Conservation (phyloP, 441 rosid genomes). For the Eutrema salsugineum region DNA sequence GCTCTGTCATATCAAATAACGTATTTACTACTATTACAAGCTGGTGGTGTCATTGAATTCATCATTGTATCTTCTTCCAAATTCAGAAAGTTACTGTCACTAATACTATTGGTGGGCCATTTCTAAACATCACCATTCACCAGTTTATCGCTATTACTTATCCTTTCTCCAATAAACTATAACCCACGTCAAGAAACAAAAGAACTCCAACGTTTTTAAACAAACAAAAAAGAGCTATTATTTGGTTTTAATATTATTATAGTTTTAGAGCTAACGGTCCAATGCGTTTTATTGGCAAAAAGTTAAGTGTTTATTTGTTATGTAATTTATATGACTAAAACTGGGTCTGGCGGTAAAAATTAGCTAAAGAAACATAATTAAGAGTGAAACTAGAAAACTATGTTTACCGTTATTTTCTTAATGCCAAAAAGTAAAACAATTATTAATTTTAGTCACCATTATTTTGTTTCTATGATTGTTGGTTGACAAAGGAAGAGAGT, state of each 20-base stretch:
- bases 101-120: constrained; percentile 1
- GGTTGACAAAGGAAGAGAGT: not conserved
- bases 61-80: constrained; percentile 33
- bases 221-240: not conserved
- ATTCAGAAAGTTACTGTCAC: constrained; percentile 30
- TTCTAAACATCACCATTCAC: constrained; percentile 16
- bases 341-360: not conserved
- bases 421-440: not conserved
- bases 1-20: constrained; percentile 27
- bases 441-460: not conserved
- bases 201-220: not conserved
- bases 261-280: not conserved
- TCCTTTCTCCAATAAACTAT: constrained; percentile 1
- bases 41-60: constrained; percentile 32
- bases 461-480: not conserved
- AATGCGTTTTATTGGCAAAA: not conserved
- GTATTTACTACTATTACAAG: constrained; percentile 26
- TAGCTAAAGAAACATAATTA: not conserved
- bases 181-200: not conserved
- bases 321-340: not conserved
- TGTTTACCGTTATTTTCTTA: not conserved
- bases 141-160: not conserved
- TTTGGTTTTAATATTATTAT: not conserved
- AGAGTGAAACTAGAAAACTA: not conserved
- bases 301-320: not conserved